Evolutionary conservation across 2,329 filamentous ascomycete species (phyloP), one percentile per base, ranked within the genome.

Genomic region (Stagonosporopsis tanaceti): DNA sequence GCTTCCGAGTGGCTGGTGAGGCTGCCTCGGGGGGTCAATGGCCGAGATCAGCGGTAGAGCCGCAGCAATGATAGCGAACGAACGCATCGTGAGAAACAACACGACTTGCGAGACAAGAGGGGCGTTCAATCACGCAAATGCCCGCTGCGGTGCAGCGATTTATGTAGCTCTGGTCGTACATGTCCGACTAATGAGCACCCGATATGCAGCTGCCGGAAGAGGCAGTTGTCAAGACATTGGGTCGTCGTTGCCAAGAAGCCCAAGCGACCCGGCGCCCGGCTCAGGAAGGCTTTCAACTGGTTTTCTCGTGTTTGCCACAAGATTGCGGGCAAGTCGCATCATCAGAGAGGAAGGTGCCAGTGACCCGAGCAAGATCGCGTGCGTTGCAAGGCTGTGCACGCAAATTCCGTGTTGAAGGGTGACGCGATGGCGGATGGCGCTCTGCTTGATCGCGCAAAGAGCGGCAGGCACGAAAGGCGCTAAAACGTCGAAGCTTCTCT

Each of bases 1-100:
- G 51, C 56, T 59, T 22, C 85, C 85, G 4, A 78, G 77, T 4
- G 86, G 85, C 51, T 85, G 83, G 57, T 82, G 77, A 8, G 85
- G 82, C 47, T 80, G 75, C 30, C 86, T 81, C 5, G 82, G 78
- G 42, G 84, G 83, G 25, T 84, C 79, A 66, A 81, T 77, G 8
- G 68, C 67, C 37, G 63, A 63, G 32, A 72, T 61, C 42, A 74
- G 59, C 62, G 70, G 67, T 54, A 74, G 48, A 34, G 58, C 64
- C 40, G 67, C 67, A 27, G 67, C 64, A 44, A 72, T 56, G 50
- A 74, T 42, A 20, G 66, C 57, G 53, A 72, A 64, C 20, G 68
- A 69, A 45, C 72, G 69, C 72, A 76, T 75, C 30, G 48, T 55
- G 57, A 57, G 22, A 45, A 54, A 54, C 47, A 59, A 38, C 53